Base-by-base conservation (phyloP, 2,329 filamentous ascomycete species). In the Dothistroma septosporum region DNA sequence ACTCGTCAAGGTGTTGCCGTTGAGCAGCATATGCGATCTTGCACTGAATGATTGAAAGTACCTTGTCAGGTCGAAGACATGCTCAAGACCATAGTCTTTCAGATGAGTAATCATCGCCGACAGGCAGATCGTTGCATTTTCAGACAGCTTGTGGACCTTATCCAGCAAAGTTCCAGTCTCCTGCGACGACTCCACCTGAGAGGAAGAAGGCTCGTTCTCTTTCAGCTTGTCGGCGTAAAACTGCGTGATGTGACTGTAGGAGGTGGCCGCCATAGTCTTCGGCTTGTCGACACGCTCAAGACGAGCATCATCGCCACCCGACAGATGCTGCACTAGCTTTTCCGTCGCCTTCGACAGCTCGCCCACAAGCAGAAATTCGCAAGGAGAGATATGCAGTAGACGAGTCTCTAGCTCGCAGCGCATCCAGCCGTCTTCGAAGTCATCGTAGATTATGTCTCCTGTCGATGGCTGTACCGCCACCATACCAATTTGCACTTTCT, bases 341-440 rank as follows among this genome's bases (percentile, higher is more conserved):
- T 97, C 91, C 0, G 92, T 96, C 0, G 91, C 90, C 69, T 89
- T 92, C 0, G 92, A 94, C 14, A 97, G 83, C 14, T 94, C 87
- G 14, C 94, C 94, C 1, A 99, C 91, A 49, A 99, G 89, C 33
- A 99, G 81, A 63, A 99, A 91, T 74, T 99, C 94, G 76, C 92
- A 96, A 0, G 94, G 94, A 0, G 93, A 91, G 66, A 99, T 96
- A 73, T 99, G 94, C 32, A 99, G 79, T 28, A 99, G 79, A n/a
- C 94, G 82, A 0, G 94, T 99, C 77, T 99, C 94, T 35, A 99
- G 89, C 73, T 99, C 94, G 69, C 88, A 92, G 53, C 94, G 84
- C 93, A 99, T 96, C 77, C 97, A 97, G 1, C 93, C 92, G 71
- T 99, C 94, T 68, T 97, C 91, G 69, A 99, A 99, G 61, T 88